A percentile compares a stretch with the other conserved stretches of the same genome.
Conservation (phyloP, 1,139 yeast genomes). For the Magnusiomyces paraingens region DNA sequence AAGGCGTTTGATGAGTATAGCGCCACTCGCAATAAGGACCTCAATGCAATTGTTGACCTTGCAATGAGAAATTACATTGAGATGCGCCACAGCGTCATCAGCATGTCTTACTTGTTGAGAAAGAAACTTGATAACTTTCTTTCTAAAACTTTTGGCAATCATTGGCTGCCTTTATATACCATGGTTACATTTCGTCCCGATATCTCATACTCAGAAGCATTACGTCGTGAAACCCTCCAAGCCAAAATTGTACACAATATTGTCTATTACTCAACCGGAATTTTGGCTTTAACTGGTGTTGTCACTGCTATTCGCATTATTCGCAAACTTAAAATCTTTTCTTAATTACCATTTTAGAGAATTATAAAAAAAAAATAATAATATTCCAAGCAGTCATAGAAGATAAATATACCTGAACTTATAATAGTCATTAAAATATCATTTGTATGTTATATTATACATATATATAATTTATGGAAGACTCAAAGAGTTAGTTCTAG, state of each 20-base stretch:
- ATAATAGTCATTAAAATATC: not conserved
- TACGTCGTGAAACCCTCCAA: conserved; percentile 46
- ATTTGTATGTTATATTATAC: not conserved
- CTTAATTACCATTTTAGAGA: conserved; percentile 3
- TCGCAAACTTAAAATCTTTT: conserved; percentile 12
- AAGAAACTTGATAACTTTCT: conserved; percentile 63
- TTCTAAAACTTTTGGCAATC: conserved; percentile 49
- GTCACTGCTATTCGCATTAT: conserved; percentile 4
- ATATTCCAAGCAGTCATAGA: not conserved
- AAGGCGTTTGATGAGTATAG: conserved; percentile 57
- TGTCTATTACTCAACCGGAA: conserved; percentile 13
- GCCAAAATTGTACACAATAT: conserved; percentile 27
- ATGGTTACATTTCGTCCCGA: conserved; percentile 90
- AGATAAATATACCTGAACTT: not conserved
- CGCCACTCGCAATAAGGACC: conserved; percentile 51
- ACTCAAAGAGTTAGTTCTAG: conserved; percentile 14
- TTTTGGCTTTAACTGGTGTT: conserved; percentile 7
- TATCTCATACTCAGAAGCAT: conserved; percentile 67
- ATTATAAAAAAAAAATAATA: not conserved
- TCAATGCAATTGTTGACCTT: conserved; percentile 66
- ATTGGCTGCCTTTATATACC: conserved; percentile 83
- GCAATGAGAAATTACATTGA: conserved; percentile 80
- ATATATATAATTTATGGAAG: conserved; percentile 6
- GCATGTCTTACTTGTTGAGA: conserved; percentile 54
- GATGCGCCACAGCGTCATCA: conserved; percentile 79